Percentiles rank a stretch among this genome's conserved stretches.
phyloP scores from a whole-genome alignment of 257 asterid species.

The Solanum chilense region DNA sequence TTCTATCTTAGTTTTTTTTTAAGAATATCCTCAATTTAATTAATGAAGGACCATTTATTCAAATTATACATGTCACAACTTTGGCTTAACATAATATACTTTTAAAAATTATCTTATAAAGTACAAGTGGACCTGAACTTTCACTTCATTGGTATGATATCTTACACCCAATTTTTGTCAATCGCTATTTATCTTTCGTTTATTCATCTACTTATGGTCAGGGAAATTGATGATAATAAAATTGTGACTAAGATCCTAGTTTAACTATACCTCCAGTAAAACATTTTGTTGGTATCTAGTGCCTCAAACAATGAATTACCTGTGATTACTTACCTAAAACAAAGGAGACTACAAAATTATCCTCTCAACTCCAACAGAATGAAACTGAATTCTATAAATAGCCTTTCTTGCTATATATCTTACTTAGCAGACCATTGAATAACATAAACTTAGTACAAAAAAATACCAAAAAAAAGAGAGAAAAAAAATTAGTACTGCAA shows the following conservation, averaged over 20 bases:
- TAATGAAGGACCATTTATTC: not conserved
- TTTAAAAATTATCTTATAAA: not conserved
- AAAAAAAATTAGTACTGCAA: not conserved
- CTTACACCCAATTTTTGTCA: not conserved
- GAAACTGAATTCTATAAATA: not conserved
- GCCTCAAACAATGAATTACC: conserved; percentile 2
- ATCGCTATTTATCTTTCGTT: not conserved
- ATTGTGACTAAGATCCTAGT: not conserved
- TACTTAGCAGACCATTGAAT: not conserved
- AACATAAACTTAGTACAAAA: not conserved
- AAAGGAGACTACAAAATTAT: conserved; percentile 6
- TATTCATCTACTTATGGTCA: not conserved
- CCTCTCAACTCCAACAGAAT: not conserved
- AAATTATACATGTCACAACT: too few relatives aligned
- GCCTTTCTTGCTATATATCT: not conserved
- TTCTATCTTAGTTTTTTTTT: not conserved
- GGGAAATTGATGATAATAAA: not conserved
- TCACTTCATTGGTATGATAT: not conserved
- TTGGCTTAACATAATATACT: not conserved
- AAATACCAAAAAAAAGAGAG: too few relatives aligned
- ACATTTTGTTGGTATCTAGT: not conserved
- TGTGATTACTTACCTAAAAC: conserved; percentile 9
- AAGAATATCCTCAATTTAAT: not conserved
- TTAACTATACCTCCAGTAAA: not conserved
- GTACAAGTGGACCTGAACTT: not conserved